Evolutionary conservation across 495 filamentous ascomycete genomes (phyloP).

Genomic region (Diplogelasinospora grovesii): DNA sequence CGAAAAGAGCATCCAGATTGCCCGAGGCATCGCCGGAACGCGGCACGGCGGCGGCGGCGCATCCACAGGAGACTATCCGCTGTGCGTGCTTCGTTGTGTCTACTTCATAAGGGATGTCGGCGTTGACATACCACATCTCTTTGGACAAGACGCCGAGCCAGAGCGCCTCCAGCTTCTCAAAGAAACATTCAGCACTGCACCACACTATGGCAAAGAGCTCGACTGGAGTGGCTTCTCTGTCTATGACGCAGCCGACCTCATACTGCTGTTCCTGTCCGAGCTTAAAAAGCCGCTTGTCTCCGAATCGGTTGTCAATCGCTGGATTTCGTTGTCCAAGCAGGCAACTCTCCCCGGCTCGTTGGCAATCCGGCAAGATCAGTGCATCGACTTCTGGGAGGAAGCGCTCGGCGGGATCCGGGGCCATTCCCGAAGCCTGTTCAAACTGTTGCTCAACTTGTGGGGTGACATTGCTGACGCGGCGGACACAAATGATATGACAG

Average conservation of each 20-base stretch:
- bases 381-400: slow-evolving; percentile 45
- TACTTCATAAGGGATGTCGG: slow-evolving; percentile 34
- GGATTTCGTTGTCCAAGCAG: slow-evolving; percentile 34
- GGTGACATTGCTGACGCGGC: slow-evolving; percentile 31
- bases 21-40: slow-evolving; percentile 31
- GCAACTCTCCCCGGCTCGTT: slow-evolving; percentile 26
- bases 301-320: slow-evolving; percentile 31
- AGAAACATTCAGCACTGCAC: slow-evolving; percentile 26
- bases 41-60: slow-evolving; percentile 30
- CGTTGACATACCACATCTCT: slow-evolving; percentile 29
- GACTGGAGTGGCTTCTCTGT: slow-evolving; percentile 33
- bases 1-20: slow-evolving; percentile 31
- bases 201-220: slow-evolving; percentile 33
- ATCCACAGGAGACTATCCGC: slow-evolving; percentile 34
- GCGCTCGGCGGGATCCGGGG: slow-evolving; percentile 34
- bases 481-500: slow-evolving; percentile 38
- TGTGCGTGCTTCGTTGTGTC: slow-evolving; percentile 38
- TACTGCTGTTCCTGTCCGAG: slow-evolving; percentile 33
- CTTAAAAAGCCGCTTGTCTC: slow-evolving; percentile 32
- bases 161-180: slow-evolving; percentile 27
- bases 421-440: slow-evolving; percentile 31
- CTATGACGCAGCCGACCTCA: slow-evolving; percentile 35
- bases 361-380: slow-evolving; percentile 31
- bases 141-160: slow-evolving; percentile 29
- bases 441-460: slow-evolving; percentile 39